Conservation (phyloP, 2,329 filamentous ascomycete genomes). For the Davidsoniella eucalypti region DNA sequence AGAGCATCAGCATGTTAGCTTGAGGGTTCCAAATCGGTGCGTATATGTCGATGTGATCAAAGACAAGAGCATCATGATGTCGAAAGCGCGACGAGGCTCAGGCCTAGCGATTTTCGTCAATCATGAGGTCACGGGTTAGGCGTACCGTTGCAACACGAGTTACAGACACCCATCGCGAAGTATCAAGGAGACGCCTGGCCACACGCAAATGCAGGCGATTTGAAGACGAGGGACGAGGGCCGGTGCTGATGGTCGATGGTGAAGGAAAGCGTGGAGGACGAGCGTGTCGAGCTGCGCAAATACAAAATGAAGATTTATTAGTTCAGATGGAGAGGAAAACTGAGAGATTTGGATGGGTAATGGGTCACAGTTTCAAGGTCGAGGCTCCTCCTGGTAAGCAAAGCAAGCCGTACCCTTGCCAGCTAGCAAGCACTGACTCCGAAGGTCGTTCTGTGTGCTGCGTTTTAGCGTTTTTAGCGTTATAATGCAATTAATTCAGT, state of each 20-base stretch:
- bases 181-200: constrained; percentile 1
- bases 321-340: too few species aligned
- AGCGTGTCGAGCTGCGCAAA: constrained; percentile 6
- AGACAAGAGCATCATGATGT: neutral
- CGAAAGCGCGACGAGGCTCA: neutral
- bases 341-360: too few species aligned
- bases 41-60: neutral
- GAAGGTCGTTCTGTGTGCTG: too few species aligned
- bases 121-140: neutral
- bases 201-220: constrained; percentile 9
- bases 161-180: constrained; percentile 42
- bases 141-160: constrained; percentile 41
- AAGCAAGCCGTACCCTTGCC: too few species aligned
- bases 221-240: constrained; percentile 1
- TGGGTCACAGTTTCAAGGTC: too few species aligned
- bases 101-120: neutral
- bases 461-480: too few species aligned
- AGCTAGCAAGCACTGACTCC: too few species aligned
- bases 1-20: neutral
- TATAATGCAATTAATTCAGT: too few species aligned
- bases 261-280: neutral
- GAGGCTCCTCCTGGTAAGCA: too few species aligned
- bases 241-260: constrained; percentile 1
- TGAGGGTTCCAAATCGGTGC: neutral
- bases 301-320: neutral